A percentile compares a stretch with the other conserved stretches of the same genome.
Conservation (phyloP, 108 stramenopile species). For the Bacterosira constricta region DNA sequence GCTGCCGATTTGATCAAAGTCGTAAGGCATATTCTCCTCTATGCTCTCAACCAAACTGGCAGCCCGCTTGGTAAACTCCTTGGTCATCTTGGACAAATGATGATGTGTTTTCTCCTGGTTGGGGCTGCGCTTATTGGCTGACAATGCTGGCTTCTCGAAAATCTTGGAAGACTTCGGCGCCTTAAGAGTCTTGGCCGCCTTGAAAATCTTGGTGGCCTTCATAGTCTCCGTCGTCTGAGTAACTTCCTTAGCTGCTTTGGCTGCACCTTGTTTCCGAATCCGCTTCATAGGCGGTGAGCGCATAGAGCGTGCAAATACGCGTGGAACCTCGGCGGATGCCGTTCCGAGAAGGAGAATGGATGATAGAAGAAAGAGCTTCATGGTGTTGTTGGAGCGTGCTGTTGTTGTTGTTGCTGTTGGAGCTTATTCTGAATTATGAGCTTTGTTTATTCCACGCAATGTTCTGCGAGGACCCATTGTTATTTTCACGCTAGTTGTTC, state of each 20-base stretch:
- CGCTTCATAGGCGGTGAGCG: not conserved
- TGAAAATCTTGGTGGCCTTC: not conserved
- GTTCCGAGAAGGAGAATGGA: not conserved
- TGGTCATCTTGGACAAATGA: not conserved
- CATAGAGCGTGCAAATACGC: slow-evolving; percentile 1
- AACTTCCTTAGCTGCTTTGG: not conserved
- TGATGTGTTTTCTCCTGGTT: too few relatives aligned
- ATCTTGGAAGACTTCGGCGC: not conserved
- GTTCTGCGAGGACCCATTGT: not conserved
- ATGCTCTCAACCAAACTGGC: not conserved
- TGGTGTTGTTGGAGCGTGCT: not conserved
- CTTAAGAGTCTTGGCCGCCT: not conserved
- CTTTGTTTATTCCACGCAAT: not conserved
- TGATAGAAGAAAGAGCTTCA: not conserved
- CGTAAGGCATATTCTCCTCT: not conserved
- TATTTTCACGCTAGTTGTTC: not conserved
- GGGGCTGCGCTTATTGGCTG: too few relatives aligned
- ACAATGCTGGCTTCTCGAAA: too few relatives aligned
- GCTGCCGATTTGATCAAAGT: not conserved
- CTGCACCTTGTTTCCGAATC: not conserved
- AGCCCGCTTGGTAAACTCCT: not conserved
- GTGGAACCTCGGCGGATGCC: not conserved
- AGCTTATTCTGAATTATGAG: not conserved
- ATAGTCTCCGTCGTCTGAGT: too few relatives aligned
- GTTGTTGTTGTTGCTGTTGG: not conserved